phyloP scores from a whole-genome alignment of 805 yeast species.

The Clavispora carvajalis region DNA sequence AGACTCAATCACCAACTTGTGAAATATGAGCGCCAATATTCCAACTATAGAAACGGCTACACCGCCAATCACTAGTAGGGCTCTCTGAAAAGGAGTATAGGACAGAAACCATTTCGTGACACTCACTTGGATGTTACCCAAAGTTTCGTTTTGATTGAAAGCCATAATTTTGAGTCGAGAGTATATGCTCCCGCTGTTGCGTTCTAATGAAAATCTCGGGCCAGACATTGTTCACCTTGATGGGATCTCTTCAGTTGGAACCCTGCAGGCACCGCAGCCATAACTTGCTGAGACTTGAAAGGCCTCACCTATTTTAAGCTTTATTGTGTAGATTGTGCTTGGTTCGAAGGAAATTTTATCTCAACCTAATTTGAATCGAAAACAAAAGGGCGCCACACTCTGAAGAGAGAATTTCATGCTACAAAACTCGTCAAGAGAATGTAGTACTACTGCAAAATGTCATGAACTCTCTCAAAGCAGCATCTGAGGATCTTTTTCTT shows the following conservation, averaged over 20 bases:
- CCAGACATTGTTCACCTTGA: not conserved
- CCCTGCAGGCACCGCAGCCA: not conserved
- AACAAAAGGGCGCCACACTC: too few relatives aligned
- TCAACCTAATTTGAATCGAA: too few relatives aligned
- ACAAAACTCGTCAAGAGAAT: too few relatives aligned
- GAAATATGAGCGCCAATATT: slow-evolving; percentile 26
- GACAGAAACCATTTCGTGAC: slow-evolving; percentile 13
- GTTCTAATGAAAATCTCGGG: not conserved
- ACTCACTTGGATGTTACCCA: slow-evolving; percentile 4
- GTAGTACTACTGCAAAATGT: too few relatives aligned
- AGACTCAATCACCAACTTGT: slow-evolving; percentile 28
- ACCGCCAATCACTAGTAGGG: slow-evolving; percentile 12
- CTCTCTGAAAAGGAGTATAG: slow-evolving; percentile 12
- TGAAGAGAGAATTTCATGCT: too few relatives aligned
- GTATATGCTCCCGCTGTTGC: not conserved
- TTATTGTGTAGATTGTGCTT: too few relatives aligned
- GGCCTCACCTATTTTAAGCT: too few relatives aligned
- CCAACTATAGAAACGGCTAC: slow-evolving; percentile 15
- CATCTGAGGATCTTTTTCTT: too few relatives aligned
- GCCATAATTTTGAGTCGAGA: not conserved
- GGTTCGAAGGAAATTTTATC: too few relatives aligned
- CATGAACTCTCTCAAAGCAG: too few relatives aligned
- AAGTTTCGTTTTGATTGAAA: slow-evolving; percentile 1
- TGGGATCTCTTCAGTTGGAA: too few relatives aligned
- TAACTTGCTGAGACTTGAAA: too few relatives aligned